These are phyloP conservation scores for Persicaria tinctoria DNA, from an alignment of 148 eudicot genomes.

Conservation along the genomic window DNA sequence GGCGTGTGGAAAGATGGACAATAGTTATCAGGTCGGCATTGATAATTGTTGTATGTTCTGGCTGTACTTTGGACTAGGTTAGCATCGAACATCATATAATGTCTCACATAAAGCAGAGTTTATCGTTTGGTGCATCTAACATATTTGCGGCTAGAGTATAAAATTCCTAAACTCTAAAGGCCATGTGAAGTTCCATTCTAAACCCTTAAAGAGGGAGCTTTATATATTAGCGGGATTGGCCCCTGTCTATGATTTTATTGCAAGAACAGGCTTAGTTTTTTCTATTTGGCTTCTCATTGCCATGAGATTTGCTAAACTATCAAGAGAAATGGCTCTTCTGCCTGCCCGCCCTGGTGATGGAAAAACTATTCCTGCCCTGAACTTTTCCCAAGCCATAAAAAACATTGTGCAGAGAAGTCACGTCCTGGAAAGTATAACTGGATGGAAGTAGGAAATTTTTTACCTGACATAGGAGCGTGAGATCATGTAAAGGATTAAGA, in stretches of 20 bases:
- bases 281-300: neutral
- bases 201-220: neutral
- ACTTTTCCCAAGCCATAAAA: too few species aligned
- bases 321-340: too few species aligned
- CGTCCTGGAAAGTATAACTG: neutral
- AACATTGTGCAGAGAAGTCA: neutral
- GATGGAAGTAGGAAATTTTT: neutral
- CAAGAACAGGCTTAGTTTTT: neutral
- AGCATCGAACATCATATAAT: neutral
- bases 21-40: neutral
- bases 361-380: too few species aligned
- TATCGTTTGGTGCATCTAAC: neutral
- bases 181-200: neutral
- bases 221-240: neutral
- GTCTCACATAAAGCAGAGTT: neutral
- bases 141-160: neutral
- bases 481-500: neutral
- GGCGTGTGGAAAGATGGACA: neutral
- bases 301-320: neutral
- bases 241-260: neutral
- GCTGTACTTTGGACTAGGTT: neutral
- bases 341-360: too few species aligned
- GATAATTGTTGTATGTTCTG: neutral
- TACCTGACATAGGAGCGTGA: neutral
- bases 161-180: neutral